These are phyloP conservation scores for Ilyonectria robusta DNA, from an alignment of 2,329 filamentous ascomycete genomes.

Conservation along the genomic window DNA sequence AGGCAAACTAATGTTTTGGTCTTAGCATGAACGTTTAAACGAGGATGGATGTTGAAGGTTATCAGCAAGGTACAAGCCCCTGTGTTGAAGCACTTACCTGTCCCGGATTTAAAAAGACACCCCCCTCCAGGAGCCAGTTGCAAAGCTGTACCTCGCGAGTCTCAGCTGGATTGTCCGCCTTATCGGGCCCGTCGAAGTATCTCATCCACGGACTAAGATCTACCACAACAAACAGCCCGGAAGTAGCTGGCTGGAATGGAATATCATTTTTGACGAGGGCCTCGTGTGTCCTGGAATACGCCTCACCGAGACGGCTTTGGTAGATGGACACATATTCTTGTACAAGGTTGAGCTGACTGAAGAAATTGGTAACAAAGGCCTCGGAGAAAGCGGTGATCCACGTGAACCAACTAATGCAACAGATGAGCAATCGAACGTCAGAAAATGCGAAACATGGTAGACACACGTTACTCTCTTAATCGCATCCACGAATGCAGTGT, in stretches of 20 bases:
- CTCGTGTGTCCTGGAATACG: not conserved
- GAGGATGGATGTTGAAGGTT: not conserved
- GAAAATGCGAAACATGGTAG: not conserved
- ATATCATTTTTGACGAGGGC: not conserved
- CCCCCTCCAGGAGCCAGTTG: not conserved
- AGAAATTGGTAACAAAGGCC: not conserved
- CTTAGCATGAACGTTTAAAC: not conserved
- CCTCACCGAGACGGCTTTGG: not conserved
- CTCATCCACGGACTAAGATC: not conserved
- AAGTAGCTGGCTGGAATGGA: not conserved
- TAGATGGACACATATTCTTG: not conserved
- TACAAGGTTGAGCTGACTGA: not conserved
- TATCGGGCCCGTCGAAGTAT: not conserved
- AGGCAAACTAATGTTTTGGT: not conserved
- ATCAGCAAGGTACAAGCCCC: not conserved
- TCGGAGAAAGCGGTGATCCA: not conserved
- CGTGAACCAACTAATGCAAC: not conserved
- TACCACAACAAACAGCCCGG: not conserved
- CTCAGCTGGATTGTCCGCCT: not conserved
- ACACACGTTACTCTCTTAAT: not conserved
- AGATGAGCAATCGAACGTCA: not conserved
- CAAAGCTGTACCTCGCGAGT: not conserved
- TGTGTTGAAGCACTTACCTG: not conserved
- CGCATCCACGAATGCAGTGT: not conserved
- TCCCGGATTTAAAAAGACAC: not conserved